Evolutionary conservation across 2,329 filamentous ascomycete species (phyloP).

Genomic region (Tolypocladium album): DNA sequence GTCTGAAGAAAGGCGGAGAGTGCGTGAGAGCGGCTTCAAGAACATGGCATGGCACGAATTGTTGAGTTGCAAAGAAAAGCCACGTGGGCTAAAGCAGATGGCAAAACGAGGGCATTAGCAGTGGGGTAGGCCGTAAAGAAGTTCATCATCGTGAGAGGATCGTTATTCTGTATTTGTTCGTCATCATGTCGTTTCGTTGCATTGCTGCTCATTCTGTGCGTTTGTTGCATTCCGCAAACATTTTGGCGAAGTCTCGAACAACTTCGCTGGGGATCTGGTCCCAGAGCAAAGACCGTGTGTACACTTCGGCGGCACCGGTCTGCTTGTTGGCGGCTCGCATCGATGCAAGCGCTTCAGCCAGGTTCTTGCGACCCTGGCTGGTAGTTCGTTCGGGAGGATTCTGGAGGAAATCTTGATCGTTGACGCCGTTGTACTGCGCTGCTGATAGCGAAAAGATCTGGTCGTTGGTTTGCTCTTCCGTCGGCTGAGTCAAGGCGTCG

Average conservation of each 20-base stretch:
- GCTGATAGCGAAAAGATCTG: constrained; percentile 80
- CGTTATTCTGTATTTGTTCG: constrained; percentile 21
- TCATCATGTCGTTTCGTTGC: constrained; percentile 31
- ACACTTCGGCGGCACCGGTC: constrained; percentile 68
- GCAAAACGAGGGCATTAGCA: constrained; percentile 16
- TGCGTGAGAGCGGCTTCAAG: background rate
- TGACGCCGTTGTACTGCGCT: constrained; percentile 77
- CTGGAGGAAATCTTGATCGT: constrained; percentile 55
- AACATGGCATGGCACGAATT: background rate
- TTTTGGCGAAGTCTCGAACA: constrained; percentile 82
- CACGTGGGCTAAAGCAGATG: constrained; percentile 1
- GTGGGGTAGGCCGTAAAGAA: constrained; percentile 15
- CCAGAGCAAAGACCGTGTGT: constrained; percentile 86
- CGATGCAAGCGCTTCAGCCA: constrained; percentile 68
- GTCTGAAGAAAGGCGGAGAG: background rate
- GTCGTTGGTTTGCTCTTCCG: constrained; percentile 76
- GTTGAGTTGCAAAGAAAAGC: background rate
- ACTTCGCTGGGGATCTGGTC: constrained; percentile 89
- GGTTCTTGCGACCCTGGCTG: constrained; percentile 58
- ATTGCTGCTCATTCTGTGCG: constrained; percentile 30
- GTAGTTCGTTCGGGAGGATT: constrained; percentile 40
- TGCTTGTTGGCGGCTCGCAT: constrained; percentile 65
- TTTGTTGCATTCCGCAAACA: constrained; percentile 68
- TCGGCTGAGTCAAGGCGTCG: constrained; percentile 60
- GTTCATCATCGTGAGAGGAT: constrained; percentile 24